Evolutionary conservation across 1,284 basidiomycete species (phyloP).

Genomic region (Naganishia sp.): DNA sequence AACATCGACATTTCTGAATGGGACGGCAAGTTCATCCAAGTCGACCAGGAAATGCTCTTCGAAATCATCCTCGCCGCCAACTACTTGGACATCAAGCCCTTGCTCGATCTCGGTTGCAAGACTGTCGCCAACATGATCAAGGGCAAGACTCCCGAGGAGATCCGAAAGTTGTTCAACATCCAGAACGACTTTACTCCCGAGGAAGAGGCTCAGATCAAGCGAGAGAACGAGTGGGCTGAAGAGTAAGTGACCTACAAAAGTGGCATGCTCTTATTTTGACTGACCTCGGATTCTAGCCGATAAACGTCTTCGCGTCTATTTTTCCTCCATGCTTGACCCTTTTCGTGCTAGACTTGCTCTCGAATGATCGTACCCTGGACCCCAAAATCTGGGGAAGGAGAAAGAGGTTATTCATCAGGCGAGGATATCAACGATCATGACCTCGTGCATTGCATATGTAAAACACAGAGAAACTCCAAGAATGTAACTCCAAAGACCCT

Average conservation of each 20-base stretch:
- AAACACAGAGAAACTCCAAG: not conserved
- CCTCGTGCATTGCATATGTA: not conserved
- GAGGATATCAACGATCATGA: no score
- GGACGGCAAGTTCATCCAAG: constrained; percentile 96
- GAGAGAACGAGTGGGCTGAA: constrained; percentile 82
- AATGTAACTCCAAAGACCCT: not conserved
- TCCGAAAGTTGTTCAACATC: constrained; percentile 89
- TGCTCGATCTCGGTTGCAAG: constrained; percentile 98
- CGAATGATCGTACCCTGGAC: constrained; percentile 7
- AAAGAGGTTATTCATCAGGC: not conserved
- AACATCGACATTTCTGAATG: constrained; percentile 98
- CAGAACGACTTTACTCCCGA: constrained; percentile 99
- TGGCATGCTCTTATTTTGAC: not conserved
- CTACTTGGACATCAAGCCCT: constrained; percentile 98
- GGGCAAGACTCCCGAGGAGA: constrained; percentile 85
- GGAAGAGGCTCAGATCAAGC: constrained; percentile 99
- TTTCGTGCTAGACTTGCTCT: no score
- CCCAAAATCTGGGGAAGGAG: not conserved
- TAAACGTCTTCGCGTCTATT: constrained; percentile 1
- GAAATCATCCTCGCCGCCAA: constrained; percentile 99
- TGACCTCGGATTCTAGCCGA: constrained; percentile 1
- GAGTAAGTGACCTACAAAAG: constrained; percentile 37
- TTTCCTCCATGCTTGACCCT: not conserved
- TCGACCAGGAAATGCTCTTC: constrained; percentile 85
- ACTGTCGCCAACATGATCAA: constrained; percentile 99